Evolutionary conservation across 202 grass and related monocot species (phyloP).

Genomic region (Panicum hallii): DNA sequence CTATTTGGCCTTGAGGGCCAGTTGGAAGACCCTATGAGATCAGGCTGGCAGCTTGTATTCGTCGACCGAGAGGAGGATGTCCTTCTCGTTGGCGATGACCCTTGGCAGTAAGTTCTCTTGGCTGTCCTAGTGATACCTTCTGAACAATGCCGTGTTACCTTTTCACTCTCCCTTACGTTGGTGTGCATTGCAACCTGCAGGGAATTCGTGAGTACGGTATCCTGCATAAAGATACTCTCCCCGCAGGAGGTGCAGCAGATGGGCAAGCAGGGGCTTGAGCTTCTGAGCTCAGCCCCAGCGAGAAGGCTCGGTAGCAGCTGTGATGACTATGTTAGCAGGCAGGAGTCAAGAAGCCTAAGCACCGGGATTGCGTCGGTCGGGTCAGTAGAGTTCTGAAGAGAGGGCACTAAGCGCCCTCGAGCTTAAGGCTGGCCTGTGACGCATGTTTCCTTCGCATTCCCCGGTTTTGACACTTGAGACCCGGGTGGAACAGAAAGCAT

Average conservation of each 20-base stretch:
- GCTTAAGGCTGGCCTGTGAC: conserved; percentile 15
- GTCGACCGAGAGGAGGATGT: conserved; percentile 91
- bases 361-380: conserved; percentile 76
- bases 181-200: conserved; percentile 34
- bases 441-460: conserved; percentile 43
- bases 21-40: conserved; percentile 98
- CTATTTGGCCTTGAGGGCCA: conserved; percentile 96
- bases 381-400: conserved; percentile 77
- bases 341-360: conserved; percentile 80
- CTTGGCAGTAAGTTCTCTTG: conserved; percentile 80
- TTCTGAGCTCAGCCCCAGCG: conserved; percentile 63
- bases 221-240: conserved; percentile 95
- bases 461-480: conserved; percentile 43
- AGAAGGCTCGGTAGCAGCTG: conserved; percentile 67
- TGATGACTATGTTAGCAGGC: conserved; percentile 71
- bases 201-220: conserved; percentile 92
- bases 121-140: not conserved
- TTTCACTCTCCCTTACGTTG: conserved; percentile 1
- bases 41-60: conserved; percentile 99
- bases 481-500: conserved; percentile 52
- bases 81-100: conserved; percentile 94
- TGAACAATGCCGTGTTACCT: not conserved
- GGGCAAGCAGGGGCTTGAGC: conserved; percentile 74
- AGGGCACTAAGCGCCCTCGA: not conserved
- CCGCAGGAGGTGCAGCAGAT: conserved; percentile 97